Evolutionary conservation across 495 filamentous ascomycete species (phyloP).

Genomic region (Acidiella bohemica): DNA sequence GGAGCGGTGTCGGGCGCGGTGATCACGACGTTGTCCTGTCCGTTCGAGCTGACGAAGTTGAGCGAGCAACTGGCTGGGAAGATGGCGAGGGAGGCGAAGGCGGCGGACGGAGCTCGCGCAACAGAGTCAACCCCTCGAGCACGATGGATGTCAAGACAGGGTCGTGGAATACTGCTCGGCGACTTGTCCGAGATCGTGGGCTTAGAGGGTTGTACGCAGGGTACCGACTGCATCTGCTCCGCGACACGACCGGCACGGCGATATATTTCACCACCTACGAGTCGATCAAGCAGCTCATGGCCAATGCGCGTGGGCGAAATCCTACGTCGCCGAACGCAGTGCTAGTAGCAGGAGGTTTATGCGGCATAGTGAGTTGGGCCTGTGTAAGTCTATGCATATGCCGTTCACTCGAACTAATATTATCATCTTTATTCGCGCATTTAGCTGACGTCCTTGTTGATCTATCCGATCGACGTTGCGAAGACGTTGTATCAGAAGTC

Average conservation of each 20-base stretch:
- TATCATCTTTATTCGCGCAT: too few relatives aligned
- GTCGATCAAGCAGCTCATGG: slow-evolving; percentile 70
- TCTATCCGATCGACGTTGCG: slow-evolving; percentile 67
- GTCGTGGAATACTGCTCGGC: slow-evolving; percentile 62
- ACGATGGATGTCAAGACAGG: slow-evolving; percentile 42
- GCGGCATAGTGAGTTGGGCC: slow-evolving; percentile 70
- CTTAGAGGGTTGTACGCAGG: slow-evolving; percentile 73
- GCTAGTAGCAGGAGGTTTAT: slow-evolving; percentile 59
- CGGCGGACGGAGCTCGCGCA: neutral
- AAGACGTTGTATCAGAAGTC: slow-evolving; percentile 76
- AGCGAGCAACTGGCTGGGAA: slow-evolving; percentile 83
- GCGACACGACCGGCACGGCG: slow-evolving; percentile 77
- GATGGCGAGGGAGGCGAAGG: slow-evolving; percentile 41
- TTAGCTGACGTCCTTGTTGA: slow-evolving; percentile 27
- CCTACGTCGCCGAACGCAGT: slow-evolving; percentile 62
- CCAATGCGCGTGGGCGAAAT: slow-evolving; percentile 54
- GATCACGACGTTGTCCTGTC: slow-evolving; percentile 76
- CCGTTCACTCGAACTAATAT: slow-evolving; percentile 1
- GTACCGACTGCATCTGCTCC: slow-evolving; percentile 67
- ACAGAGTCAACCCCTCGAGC: neutral
- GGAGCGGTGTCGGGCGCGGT: slow-evolving; percentile 67
- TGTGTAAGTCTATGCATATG: slow-evolving; percentile 41
- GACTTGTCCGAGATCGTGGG: slow-evolving; percentile 68
- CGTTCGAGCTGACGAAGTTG: slow-evolving; percentile 88
- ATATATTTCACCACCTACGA: slow-evolving; percentile 92